Evolutionary conservation across 306 rosid genomes (phyloP).

Genomic region (Begonia masoniana): DNA sequence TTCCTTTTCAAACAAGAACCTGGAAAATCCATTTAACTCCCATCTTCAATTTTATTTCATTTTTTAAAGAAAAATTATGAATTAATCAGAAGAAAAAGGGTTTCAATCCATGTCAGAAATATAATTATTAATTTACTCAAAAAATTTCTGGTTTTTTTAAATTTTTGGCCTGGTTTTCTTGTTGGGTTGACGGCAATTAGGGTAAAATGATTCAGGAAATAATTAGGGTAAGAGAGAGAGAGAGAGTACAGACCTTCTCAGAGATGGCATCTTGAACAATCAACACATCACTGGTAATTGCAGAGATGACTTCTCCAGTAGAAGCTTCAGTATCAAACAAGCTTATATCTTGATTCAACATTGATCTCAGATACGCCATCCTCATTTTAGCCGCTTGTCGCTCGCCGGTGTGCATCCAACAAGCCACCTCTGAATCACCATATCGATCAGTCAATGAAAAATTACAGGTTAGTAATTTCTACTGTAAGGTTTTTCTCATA

Average conservation of each 20-base stretch:
- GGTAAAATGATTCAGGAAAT: too few relatives aligned
- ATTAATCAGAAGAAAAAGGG: too few relatives aligned
- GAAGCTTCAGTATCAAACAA: constrained; percentile 86
- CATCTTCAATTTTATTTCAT: too few relatives aligned
- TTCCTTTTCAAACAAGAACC: too few relatives aligned
- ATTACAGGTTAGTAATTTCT: background rate
- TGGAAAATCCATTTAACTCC: too few relatives aligned
- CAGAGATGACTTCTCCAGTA: constrained; percentile 83
- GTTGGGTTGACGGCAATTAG: too few relatives aligned
- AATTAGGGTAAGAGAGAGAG: too few relatives aligned
- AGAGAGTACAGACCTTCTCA: constrained; percentile 42
- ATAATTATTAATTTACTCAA: too few relatives aligned
- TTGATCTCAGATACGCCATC: constrained; percentile 79
- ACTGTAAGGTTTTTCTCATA: background rate
- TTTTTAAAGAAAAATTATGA: too few relatives aligned
- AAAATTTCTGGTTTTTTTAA: too few relatives aligned
- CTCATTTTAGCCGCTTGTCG: constrained; percentile 95
- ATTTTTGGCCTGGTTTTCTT: too few relatives aligned
- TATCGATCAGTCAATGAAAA: background rate
- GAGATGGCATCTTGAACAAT: constrained; percentile 93
- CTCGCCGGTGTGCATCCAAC: constrained; percentile 98
- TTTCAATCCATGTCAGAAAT: too few relatives aligned
- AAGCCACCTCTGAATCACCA: constrained; percentile 68
- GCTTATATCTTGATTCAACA: constrained; percentile 86
- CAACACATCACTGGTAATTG: constrained; percentile 75